Percentiles rank a stretch among this genome's conserved stretches.
Evolutionary conservation across 345 rosid genomes (phyloP).

Genomic region (Luvunga scandens): DNA sequence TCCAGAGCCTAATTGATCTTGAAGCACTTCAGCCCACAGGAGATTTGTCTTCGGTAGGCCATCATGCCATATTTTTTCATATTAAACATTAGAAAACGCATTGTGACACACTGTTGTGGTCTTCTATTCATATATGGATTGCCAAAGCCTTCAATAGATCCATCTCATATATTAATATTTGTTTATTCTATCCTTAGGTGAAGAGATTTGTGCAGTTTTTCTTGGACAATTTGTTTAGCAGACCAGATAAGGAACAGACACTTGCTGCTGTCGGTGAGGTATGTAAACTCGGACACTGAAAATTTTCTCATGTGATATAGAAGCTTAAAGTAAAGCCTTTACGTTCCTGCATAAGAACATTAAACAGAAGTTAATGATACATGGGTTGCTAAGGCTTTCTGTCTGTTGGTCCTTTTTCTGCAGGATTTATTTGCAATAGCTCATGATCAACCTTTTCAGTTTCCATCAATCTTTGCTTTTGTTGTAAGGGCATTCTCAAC

Average conservation of each 20-base stretch:
- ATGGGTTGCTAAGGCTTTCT: neutral
- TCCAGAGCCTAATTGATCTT: conserved; percentile 76
- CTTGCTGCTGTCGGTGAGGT: conserved; percentile 93
- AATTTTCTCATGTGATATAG: neutral
- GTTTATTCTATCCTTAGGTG: conserved; percentile 47
- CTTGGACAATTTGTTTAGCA: conserved; percentile 77
- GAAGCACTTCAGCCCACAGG: conserved; percentile 96
- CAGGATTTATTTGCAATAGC: conserved; percentile 96
- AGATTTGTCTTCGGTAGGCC: conserved; percentile 79
- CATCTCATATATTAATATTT: neutral
- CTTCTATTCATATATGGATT: neutral
- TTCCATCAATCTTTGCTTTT: conserved; percentile 88
- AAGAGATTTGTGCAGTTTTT: conserved; percentile 89
- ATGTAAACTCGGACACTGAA: conserved; percentile 6
- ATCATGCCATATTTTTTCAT: neutral
- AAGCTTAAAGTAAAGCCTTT: neutral
- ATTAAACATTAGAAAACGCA: neutral
- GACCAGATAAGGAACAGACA: conserved; percentile 83
- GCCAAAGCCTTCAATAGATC: neutral
- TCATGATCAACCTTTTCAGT: conserved; percentile 89
- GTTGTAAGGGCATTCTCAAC: conserved; percentile 91
- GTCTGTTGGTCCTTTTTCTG: conserved; percentile 8
- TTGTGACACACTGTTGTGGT: neutral
- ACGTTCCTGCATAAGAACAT: neutral
- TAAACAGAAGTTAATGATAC: neutral